Evolutionary conservation across 2,329 filamentous ascomycete genomes (phyloP), one percentile per base, ranked within the genome.

Genomic region (Penicillium sp.): DNA sequence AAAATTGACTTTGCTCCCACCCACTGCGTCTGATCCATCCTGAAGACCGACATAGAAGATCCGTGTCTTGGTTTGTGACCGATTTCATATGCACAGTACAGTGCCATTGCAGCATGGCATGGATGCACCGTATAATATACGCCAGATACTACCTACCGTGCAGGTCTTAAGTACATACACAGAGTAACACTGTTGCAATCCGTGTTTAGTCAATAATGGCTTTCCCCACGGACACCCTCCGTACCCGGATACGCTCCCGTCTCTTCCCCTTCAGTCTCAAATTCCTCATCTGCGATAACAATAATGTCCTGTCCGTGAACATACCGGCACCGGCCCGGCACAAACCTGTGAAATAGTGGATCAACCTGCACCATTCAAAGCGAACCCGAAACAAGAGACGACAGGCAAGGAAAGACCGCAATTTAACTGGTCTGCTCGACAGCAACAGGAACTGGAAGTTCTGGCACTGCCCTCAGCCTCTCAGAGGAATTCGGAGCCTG

Each of bases 1-100:
- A 61, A 70, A 69, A 64, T 69, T 68, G 62, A 70, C 58, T 68
- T 69, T 68, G 22, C 35, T 26, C 11, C 25, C 37, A 42, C 38
- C 7, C 38, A 22, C 38, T 42, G 38, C 38, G 14, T 54, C 37
- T 54, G 52, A 42, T 43, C 52, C 25, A 43, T 28, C 52, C 10
- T n/a, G 13, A 10, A n/a, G 8, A 28, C 14, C 35, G 11, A 37
- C 30, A 35, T 3, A 25, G 22, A n/a, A 10, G 22, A 4, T 25
- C 40, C n/a, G 4, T 11, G 16, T 28, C 43, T 26, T 6, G 43
- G 26, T 33, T 22, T 33, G 6, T 19, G 22, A 16, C 16, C 33
- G 46, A 49, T 35, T 51, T 51, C 48, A 51, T 51, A 35, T 51
- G 48, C 48, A 51, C 10, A 16, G 14, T 35, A 35, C 10, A 16